phyloP scores from a whole-genome alignment of 352 stramenopile genomes.

The Phytopythium mirpurense region DNA sequence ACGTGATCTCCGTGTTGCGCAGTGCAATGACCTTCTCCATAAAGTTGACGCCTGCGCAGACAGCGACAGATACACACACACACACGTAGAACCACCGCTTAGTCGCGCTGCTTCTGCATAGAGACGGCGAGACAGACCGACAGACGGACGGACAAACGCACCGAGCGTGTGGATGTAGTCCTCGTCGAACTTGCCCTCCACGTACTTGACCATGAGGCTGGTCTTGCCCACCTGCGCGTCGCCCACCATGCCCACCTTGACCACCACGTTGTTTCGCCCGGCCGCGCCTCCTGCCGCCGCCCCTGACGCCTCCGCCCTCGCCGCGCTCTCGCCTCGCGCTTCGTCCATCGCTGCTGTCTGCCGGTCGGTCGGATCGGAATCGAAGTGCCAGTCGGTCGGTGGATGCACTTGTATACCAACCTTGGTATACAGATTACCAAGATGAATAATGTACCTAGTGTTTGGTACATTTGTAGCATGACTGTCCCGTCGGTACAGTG shows the following conservation, averaged over 20 bases:
- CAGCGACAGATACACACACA: not conserved
- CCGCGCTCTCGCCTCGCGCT: constrained; percentile 19
- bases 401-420: too few relatives aligned
- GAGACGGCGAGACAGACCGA: not conserved
- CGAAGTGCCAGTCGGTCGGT: too few relatives aligned
- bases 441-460: not conserved
- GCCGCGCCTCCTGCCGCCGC: constrained; percentile 21
- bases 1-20: constrained; percentile 93
- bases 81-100: too few relatives aligned
- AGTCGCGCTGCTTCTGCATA: too few relatives aligned
- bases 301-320: constrained; percentile 8
- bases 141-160: constrained; percentile 10
- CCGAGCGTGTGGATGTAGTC: constrained; percentile 95
- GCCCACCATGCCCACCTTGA: constrained; percentile 93
- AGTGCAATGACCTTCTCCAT: constrained; percentile 95
- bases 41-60: constrained; percentile 89
- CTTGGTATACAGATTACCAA: too few relatives aligned
- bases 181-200: constrained; percentile 95
- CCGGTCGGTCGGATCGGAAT: too few relatives aligned
- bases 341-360: constrained; percentile 1
- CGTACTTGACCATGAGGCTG: constrained; percentile 96
- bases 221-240: constrained; percentile 94
- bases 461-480: not conserved
- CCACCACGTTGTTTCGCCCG: constrained; percentile 84
- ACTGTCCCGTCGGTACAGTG: not conserved